Base-by-base conservation (phyloP, 1,284 basidiomycete species). In the Chalciporus sp. region DNA sequence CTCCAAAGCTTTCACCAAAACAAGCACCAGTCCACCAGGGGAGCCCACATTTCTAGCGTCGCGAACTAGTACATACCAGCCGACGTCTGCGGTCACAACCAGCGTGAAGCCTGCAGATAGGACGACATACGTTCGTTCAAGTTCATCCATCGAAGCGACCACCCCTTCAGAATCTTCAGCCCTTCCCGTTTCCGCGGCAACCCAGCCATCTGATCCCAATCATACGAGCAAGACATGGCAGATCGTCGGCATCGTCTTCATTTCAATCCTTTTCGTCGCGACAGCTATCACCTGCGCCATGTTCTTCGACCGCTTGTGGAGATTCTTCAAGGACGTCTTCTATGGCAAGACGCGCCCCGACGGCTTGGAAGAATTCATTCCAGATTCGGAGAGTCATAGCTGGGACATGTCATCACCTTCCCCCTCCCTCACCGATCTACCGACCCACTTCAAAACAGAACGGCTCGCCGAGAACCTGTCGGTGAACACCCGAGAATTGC, bases 281-380 rank as follows among this genome's bases (percentile, higher is more conserved):
- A 74, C 72, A 4, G 69, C 79, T 49, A 76, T 85, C 58, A 72
- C 87, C 49, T 70, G 76, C 10, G 71, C 81, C 49, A 76, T 84
- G 41, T 88, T 84, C 69, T 88, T 85, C 69, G 85, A 89, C 67
- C 76, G 80, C 26, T 83, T 84, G 77, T 83, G 77, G 76, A 73
- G 76, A 20, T 82, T 86, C 66, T 48, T 85, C 50, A 71, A 75
- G 40, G 83, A 82, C 48, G 60, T 80, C 45, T 47, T 79, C 41
- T 74, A 76, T 47, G 75, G 80, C 43, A 72, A 70, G 52, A 68
- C 67, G 56, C 66, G 58, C 11, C 52, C 62, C 16, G 67, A 66
- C 17, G 74, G 73, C 31, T 67, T 68, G 28, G 85, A 87, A 66
- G 77, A 82, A 54, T 68, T 88, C 66, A 73, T 85, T 41, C 80